phyloP scores from a whole-genome alignment of 805 yeast genomes.

The Candida boleticola region DNA sequence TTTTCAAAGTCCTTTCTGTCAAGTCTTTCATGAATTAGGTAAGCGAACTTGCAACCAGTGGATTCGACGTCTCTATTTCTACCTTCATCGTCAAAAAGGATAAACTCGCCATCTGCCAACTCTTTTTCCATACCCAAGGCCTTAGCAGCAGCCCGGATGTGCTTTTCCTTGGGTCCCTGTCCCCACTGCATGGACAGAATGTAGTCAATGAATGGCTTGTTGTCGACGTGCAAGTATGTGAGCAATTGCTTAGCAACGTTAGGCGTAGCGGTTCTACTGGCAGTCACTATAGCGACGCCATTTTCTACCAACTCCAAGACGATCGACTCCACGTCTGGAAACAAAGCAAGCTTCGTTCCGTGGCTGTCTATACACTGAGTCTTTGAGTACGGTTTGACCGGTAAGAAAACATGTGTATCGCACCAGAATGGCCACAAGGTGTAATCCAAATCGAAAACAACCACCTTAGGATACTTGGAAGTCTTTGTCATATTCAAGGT shows the following conservation, averaged over 20 bases:
- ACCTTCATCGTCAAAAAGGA: conserved; percentile 74
- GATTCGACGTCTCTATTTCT: conserved; percentile 74
- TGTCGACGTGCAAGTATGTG: conserved; percentile 49
- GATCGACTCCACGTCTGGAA: conserved; percentile 66
- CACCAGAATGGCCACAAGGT: conserved; percentile 87
- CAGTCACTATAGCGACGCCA: conserved; percentile 57
- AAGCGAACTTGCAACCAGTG: conserved; percentile 68
- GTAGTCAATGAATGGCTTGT: conserved; percentile 47
- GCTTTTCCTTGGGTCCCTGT: conserved; percentile 56
- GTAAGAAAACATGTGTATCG: conserved; percentile 66
- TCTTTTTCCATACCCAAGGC: conserved; percentile 48
- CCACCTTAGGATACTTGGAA: conserved; percentile 37
- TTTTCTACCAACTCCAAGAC: conserved; percentile 49
- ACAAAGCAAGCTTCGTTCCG: conserved; percentile 58
- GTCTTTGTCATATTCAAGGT: not conserved
- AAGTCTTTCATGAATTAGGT: conserved; percentile 63
- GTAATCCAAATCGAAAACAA: conserved; percentile 74
- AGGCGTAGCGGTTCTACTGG: conserved; percentile 80
- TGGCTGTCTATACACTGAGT: conserved; percentile 47
- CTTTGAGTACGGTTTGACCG: conserved; percentile 40
- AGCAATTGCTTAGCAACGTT: conserved; percentile 68
- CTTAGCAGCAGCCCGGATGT: conserved; percentile 49
- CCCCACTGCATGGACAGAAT: conserved; percentile 73
- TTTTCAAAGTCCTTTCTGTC: conserved; percentile 52
- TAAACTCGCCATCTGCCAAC: conserved; percentile 38